A percentile compares a stretch with the other conserved stretches of the same genome.
Evolutionary conservation across 305 asterid species (phyloP).

Genomic region (Solanum hybrid): DNA sequence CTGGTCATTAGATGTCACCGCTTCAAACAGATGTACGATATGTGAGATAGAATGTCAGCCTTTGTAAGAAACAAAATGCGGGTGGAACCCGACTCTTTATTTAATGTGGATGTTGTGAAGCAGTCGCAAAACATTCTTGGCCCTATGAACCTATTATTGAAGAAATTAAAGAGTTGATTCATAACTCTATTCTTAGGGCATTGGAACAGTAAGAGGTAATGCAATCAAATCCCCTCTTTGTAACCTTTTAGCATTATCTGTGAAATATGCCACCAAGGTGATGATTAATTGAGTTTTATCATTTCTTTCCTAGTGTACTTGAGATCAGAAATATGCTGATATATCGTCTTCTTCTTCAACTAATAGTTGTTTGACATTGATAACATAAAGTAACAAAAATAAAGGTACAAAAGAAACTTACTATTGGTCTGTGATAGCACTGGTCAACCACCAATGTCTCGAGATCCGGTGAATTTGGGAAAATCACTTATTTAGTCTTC

Average conservation of each 20-base stretch:
- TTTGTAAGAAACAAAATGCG: not conserved
- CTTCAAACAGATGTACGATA: not conserved
- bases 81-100: not conserved
- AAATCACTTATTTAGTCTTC: not conserved
- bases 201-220: not conserved
- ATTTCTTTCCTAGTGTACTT: not conserved
- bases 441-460: not conserved
- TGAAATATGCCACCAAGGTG: not conserved
- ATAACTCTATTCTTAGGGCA: not conserved
- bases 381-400: not conserved
- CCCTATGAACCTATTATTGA: not conserved
- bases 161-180: not conserved
- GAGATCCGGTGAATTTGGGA: not conserved
- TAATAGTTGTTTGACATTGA: not conserved
- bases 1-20: not conserved
- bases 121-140: not conserved
- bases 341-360: not conserved
- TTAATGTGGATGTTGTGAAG: not conserved
- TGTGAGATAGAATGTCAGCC: not conserved
- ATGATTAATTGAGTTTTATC: not conserved
- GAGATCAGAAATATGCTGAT: not conserved
- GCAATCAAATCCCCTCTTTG: not conserved
- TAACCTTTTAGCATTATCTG: not conserved
- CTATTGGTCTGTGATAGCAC: not conserved
- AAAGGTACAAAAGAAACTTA: not conserved